Base-by-base conservation (phyloP, 176 grass and related monocot species). In the Saccharum spontaneum region DNA sequence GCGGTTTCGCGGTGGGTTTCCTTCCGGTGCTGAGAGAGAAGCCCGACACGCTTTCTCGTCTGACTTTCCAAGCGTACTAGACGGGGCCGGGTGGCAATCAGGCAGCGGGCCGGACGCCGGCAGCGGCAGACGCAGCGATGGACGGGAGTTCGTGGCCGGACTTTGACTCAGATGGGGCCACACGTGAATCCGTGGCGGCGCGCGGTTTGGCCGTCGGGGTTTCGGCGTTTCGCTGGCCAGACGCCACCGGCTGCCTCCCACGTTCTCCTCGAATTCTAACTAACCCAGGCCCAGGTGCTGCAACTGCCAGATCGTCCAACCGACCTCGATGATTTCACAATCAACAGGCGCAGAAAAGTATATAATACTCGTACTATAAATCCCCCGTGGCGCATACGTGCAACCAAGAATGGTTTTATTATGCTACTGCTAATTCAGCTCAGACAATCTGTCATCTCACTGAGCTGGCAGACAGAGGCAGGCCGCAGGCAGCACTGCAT, bases 11-110 rank as follows among this genome's bases (percentile, higher is more conserved):
- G 24, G 84, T 86, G 67, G 73, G 73, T 86, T 52, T 49, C 49
- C 49, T 77, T 89, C 78, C 49, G 34, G 24, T 23, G 37, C 30
- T 1, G 60, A 81, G 9, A 11, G 14, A 61, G 61, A 67, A 43
- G 23, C 7, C 59, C 0, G 76, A 75, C 85, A 79, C 84, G 84
- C 65, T 86, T 86, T 79, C 83, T 76, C 85, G 5, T 87, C 61
- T 52, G 36, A 62, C 68, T 62, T 13, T 67, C 8, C 65, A 30
- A 65, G 24, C 1, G 61, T 24, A 5, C 3, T n/a, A 59, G 7
- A 26, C n/a, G 61, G 4, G 61, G 31, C 31, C 65, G 30, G 16
- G 17, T 68, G 66, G 33, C 31, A 68, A 7, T 67, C 54, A n/a
- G 54, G 59, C 59, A n/a, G n/a, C n/a, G n/a, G 0, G n/a, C 2